Evolutionary conservation across 306 rosid genomes (phyloP).

Genomic region (Sicyos baderoa): DNA sequence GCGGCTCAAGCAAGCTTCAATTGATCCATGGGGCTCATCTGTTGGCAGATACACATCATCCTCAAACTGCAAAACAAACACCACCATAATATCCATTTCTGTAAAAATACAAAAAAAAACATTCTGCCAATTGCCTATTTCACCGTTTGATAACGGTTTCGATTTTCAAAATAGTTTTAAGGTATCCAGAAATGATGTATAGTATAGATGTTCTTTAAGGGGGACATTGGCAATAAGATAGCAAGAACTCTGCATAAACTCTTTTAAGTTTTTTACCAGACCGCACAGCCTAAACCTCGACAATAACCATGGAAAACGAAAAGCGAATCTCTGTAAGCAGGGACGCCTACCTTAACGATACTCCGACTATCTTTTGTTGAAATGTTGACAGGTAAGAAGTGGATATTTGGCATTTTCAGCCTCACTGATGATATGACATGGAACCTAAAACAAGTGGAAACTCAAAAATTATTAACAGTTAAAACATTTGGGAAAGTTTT

Average conservation of each 20-base stretch:
- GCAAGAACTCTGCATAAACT: not conserved
- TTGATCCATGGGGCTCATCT: conserved; percentile 89
- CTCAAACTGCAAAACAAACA: conserved; percentile 48
- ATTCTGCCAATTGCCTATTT: too few relatives aligned
- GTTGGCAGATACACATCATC: conserved; percentile 91
- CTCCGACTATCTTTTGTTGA: conserved; percentile 48
- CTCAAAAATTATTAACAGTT: conserved; percentile 1
- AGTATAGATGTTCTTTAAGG: not conserved
- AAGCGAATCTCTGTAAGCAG: conserved; percentile 14
- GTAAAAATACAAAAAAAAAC: not conserved
- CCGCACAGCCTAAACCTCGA: not conserved
- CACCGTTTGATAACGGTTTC: too few relatives aligned
- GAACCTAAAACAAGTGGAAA: conserved; percentile 49
- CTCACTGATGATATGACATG: conserved; percentile 54
- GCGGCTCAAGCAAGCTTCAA: conserved; percentile 79
- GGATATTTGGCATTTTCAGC: conserved; percentile 92
- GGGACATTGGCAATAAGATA: not conserved
- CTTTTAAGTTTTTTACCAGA: not conserved
- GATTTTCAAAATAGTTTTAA: too few relatives aligned
- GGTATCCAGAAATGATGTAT: not conserved
- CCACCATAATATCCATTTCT: conserved; percentile 7
- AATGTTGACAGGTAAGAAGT: conserved; percentile 80
- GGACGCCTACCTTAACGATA: conserved; percentile 64
- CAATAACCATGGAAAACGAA: not conserved
- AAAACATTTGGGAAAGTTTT: not conserved